Percentiles rank a stretch among this genome's conserved stretches.
Conservation (phyloP, 176 grass and related monocot genomes). For the maize (Zea mays) region Zm-B73-REFERENCE-NAM-5.0 NC_050096.1:237024001-237024500, state of each 20-base stretch:
- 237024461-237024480: not conserved
- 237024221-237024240: not conserved
- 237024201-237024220: not conserved
- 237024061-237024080: not conserved
- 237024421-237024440: not conserved
- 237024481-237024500: conserved; percentile 93
- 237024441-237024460: not conserved
- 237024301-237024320: conserved; percentile 78
- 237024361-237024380: conserved; percentile 98
- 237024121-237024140: not conserved
- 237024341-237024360: conserved; percentile 90
- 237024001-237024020: not conserved
- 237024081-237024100: not conserved
- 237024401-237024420: not conserved
- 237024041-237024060: not conserved
- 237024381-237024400: conserved; percentile 76
- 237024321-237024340: conserved; percentile 94
- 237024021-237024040: not conserved
- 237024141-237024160: not conserved
- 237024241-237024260: not conserved
- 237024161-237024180: not conserved
- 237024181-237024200: not conserved
- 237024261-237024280: conserved; percentile 23
- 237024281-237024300: conserved; percentile 94
- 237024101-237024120: not conserved